A percentile compares a stretch with the other conserved stretches of the same genome.
These are phyloP conservation scores for Leishmania turanica DNA, from an alignment of 208 protist species.

Conservation along the genomic window DNA sequence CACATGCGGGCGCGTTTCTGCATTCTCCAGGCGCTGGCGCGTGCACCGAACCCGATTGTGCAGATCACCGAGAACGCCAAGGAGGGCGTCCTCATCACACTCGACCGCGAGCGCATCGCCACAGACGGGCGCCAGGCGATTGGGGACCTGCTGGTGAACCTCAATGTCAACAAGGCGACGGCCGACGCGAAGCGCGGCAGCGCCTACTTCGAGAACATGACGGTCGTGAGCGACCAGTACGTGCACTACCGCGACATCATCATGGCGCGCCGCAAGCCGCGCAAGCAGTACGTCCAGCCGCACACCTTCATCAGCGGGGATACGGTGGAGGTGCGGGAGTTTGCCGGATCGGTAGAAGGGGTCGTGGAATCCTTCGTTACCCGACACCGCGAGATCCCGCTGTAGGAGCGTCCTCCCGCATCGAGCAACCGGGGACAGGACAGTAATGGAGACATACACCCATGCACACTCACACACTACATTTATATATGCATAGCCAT, in stretches of 20 bases:
- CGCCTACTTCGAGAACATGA: conserved; percentile 66
- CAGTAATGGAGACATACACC: background rate
- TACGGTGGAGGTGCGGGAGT: conserved; percentile 59
- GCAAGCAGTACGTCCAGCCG: conserved; percentile 88
- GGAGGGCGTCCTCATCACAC: conserved; percentile 61
- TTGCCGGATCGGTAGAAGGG: conserved; percentile 54
- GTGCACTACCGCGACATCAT: conserved; percentile 76
- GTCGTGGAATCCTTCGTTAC: conserved; percentile 54
- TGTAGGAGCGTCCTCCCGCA: conserved; percentile 26
- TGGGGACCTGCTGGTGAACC: conserved; percentile 63
- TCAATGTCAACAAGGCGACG: conserved; percentile 86
- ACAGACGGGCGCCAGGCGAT: conserved; percentile 79
- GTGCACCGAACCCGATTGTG: conserved; percentile 57
- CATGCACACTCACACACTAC: too few species aligned
- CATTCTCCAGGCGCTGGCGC: conserved; percentile 81
- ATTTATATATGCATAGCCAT: background rate
- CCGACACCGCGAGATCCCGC: conserved; percentile 57
- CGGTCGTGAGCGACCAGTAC: conserved; percentile 62
- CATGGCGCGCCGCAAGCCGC: conserved; percentile 80
- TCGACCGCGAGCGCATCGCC: conserved; percentile 81
- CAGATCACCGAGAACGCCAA: conserved; percentile 47
- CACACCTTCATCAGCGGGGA: conserved; percentile 58
- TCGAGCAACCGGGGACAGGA: background rate
- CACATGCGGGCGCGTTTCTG: conserved; percentile 93
- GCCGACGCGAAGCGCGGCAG: conserved; percentile 59